Evolutionary conservation across 768 basidiomycete genomes (phyloP), one percentile per base, ranked within the genome.

Genomic region (Xanthoconium purpureum): DNA sequence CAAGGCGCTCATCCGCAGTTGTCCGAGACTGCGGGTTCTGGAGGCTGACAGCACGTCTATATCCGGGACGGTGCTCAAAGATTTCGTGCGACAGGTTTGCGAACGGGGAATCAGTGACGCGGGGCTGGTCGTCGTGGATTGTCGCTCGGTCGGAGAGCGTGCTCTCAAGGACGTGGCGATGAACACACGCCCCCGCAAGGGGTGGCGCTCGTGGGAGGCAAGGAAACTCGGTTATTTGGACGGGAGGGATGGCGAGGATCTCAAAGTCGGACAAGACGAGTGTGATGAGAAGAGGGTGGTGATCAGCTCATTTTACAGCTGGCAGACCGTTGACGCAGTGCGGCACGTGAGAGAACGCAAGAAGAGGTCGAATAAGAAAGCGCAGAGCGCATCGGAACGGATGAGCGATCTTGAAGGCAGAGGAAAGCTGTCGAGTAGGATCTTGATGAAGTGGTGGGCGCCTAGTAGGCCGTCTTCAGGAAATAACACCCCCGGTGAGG

Each of bases 261-360:
- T 88, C 55, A 84, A 81, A 69, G 71, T 83, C 10, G 88, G 86
- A 44, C 85, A 90, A 73, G 88, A 91, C 69, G 92, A 94, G 69
- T 91, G 90, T 65, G 91, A 93, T 59, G 78, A 80, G 63, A 71
- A 64, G 65, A 76, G 85, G 28, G 85, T 93, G 28, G 86, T 90
- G 49, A 66, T 94, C 61, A 92, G 92, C 80, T 84, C 87, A 28
- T 94, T 92, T 70, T 87, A 89, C 70, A 84, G 87, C 47, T 91
- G 89, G 88, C 88, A 92, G 76, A 87, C 82, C 11, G 90, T 94
- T 37, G 91, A 93, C 66, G 83, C 84, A 0, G 90, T 92, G 47
- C 78, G 79, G 56, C 74, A 78, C 35, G 80, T 78, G 51, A 77
- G 88, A 66, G 87, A 83, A 59, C 79, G 83, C 55, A 89, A 81